Evolutionary conservation across 2,329 filamentous ascomycete genomes (phyloP).

Genomic region (Hansfordia pulvinata): DNA sequence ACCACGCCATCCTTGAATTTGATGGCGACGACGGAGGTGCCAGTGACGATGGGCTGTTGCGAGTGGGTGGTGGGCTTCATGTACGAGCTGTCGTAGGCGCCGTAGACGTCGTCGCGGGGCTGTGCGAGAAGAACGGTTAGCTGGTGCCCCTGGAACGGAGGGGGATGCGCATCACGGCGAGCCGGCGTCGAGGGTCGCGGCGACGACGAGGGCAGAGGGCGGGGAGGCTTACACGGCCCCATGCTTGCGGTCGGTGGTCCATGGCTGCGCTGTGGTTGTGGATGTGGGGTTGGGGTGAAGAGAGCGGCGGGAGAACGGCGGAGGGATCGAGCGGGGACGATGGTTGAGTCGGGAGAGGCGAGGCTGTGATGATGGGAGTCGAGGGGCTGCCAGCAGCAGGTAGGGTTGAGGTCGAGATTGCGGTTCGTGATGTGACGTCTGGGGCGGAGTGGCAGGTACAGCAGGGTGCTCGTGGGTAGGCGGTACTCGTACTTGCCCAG

Average conservation of each 20-base stretch:
- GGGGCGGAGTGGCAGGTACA: too few species aligned
- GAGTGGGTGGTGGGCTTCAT: slow-evolving; percentile 82
- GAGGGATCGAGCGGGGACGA: too few species aligned
- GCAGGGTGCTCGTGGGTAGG: too few species aligned
- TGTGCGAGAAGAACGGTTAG: slow-evolving; percentile 28
- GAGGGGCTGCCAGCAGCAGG: too few species aligned
- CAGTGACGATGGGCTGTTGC: slow-evolving; percentile 85
- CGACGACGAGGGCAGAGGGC: slow-evolving; percentile 2
- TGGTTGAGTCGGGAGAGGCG: too few species aligned
- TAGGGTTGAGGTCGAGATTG: too few species aligned
- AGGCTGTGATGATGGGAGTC: too few species aligned
- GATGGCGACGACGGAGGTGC: slow-evolving; percentile 85
- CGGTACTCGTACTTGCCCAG: too few species aligned
- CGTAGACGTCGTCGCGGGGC: slow-evolving; percentile 97
- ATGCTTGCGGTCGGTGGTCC: slow-evolving; percentile 62
- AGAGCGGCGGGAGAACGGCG: too few species aligned
- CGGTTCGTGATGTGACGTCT: too few species aligned
- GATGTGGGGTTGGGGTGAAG: slow-evolving; percentile 4
- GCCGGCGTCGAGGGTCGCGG: slow-evolving; percentile 1
- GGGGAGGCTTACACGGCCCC: slow-evolving; percentile 49
- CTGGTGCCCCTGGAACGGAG: slow-evolving; percentile 6
- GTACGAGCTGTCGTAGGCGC: slow-evolving; percentile 79
- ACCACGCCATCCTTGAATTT: slow-evolving; percentile 96
- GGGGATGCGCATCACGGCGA: too few species aligned
- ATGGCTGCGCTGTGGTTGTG: slow-evolving; percentile 24